Percentiles rank a stretch among this genome's conserved stretches.
phyloP scores from a whole-genome alignment of 148 eudicot species.

The Spergularia marina region DNA sequence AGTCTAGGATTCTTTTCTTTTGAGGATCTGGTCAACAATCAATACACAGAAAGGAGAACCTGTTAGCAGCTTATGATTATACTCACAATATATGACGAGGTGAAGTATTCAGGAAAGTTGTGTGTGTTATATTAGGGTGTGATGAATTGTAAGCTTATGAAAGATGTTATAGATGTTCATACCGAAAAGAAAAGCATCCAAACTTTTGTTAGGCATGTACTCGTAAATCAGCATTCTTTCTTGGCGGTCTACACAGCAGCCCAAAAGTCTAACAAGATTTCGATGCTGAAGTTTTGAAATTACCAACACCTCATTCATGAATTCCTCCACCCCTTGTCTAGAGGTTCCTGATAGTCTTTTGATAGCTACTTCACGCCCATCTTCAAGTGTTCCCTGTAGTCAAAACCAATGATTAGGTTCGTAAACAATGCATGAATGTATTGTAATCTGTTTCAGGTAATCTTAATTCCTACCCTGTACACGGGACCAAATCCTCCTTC shows the following conservation, averaged over 20 bases:
- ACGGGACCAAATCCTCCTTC: constrained; percentile 46
- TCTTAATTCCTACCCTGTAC: constrained; percentile 26
- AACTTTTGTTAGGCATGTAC: constrained; percentile 52
- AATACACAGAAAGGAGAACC: background rate
- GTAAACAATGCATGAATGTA: background rate
- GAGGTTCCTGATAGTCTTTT: constrained; percentile 58
- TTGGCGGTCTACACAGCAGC: constrained; percentile 45
- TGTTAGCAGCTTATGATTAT: background rate
- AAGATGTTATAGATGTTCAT: constrained; percentile 9
- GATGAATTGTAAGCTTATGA: no score
- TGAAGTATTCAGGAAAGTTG: background rate
- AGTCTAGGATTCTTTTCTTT: constrained; percentile 35
- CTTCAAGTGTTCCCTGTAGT: constrained; percentile 38
- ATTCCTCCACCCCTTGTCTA: constrained; percentile 46
- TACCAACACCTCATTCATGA: constrained; percentile 48
- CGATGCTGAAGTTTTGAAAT: constrained; percentile 59
- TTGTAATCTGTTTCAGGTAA: background rate
- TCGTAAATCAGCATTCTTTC: constrained; percentile 51
- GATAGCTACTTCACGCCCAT: constrained; percentile 45
- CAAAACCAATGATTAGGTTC: background rate
- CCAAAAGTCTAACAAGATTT: constrained; percentile 50
- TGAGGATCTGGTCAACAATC: background rate
- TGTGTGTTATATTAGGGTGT: no score
- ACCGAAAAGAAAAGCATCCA: constrained; percentile 55
- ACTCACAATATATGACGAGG: background rate